These are phyloP conservation scores for Quercus variabilis DNA, from an alignment of 306 rosid genomes.

Conservation along the genomic window DNA sequence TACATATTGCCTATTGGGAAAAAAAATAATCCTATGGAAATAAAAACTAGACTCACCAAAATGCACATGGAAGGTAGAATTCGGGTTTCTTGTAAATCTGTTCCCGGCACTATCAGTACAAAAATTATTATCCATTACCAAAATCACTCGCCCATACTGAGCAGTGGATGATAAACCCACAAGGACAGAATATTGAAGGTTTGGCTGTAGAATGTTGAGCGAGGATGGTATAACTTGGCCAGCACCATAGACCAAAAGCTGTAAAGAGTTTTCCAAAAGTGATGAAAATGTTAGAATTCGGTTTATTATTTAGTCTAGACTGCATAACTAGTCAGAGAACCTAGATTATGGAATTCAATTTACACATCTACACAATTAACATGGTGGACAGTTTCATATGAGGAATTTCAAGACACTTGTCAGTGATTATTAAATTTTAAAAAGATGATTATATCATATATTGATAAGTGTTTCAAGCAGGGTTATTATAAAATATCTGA, in stretches of 20 bases:
- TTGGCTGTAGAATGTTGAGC: slow-evolving; percentile 54
- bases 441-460: not conserved
- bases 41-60: slow-evolving; percentile 57
- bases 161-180: slow-evolving; percentile 51
- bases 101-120: slow-evolving; percentile 83
- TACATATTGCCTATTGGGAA: not conserved
- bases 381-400: not conserved
- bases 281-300: slow-evolving; percentile 21
- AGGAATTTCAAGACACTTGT: not conserved
- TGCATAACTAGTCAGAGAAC: not conserved
- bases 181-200: slow-evolving; percentile 60
- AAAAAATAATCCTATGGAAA: not conserved
- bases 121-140: slow-evolving; percentile 79
- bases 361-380: not conserved
- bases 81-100: slow-evolving; percentile 56
- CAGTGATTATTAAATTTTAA: not conserved
- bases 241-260: slow-evolving; percentile 91
- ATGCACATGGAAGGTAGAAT: slow-evolving; percentile 62
- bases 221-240: slow-evolving; percentile 86
- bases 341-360: not conserved
- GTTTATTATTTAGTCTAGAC: not conserved
- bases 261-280: slow-evolving; percentile 17
- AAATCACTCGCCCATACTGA: slow-evolving; percentile 64
- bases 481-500: not conserved
- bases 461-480: not conserved